Evolutionary conservation across 2,329 filamentous ascomycete genomes (phyloP).

Genomic region (Diplocarpon rosae): DNA sequence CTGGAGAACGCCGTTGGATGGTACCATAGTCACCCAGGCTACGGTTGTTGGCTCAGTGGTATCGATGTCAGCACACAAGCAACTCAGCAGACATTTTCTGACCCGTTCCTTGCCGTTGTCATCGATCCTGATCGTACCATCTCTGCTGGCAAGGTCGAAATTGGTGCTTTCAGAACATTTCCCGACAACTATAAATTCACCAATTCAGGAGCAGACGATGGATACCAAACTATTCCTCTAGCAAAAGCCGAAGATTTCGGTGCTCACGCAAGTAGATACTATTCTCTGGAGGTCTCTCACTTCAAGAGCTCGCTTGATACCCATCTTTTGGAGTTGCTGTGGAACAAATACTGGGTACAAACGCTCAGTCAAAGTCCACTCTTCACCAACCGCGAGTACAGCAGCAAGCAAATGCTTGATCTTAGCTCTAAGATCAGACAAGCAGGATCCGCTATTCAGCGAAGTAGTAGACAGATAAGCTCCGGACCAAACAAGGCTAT

Average conservation of each 20-base stretch:
- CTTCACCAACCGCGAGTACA: conserved; percentile 85
- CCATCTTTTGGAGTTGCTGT: conserved; percentile 75
- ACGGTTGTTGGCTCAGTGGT: conserved; percentile 94
- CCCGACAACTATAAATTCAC: conserved; percentile 59
- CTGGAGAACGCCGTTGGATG: conserved; percentile 91
- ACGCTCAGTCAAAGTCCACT: conserved; percentile 86
- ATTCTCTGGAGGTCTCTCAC: conserved; percentile 80
- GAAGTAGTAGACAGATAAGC: conserved; percentile 23
- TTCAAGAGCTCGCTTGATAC: conserved; percentile 90
- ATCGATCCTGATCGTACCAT: conserved; percentile 95
- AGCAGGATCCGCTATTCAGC: conserved; percentile 35
- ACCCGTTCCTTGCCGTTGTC: conserved; percentile 91
- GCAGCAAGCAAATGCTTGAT: conserved; percentile 84
- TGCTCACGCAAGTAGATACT: conserved; percentile 83
- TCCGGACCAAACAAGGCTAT: conserved; percentile 17
- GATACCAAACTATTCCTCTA: conserved; percentile 72
- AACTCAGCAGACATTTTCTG: conserved; percentile 73
- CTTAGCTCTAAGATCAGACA: conserved; percentile 72
- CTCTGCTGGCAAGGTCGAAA: conserved; percentile 85
- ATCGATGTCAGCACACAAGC: conserved; percentile 88
- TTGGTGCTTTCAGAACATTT: conserved; percentile 90
- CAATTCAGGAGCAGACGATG: conserved; percentile 37
- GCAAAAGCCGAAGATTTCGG: conserved; percentile 94
- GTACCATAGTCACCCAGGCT: conserved; percentile 97
- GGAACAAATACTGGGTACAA: conserved; percentile 99